Percentiles rank a stretch among this genome's conserved stretches.
These are phyloP conservation scores for Barnettozyma vustinii DNA, from an alignment of 805 yeast genomes.

Conservation along the genomic window DNA sequence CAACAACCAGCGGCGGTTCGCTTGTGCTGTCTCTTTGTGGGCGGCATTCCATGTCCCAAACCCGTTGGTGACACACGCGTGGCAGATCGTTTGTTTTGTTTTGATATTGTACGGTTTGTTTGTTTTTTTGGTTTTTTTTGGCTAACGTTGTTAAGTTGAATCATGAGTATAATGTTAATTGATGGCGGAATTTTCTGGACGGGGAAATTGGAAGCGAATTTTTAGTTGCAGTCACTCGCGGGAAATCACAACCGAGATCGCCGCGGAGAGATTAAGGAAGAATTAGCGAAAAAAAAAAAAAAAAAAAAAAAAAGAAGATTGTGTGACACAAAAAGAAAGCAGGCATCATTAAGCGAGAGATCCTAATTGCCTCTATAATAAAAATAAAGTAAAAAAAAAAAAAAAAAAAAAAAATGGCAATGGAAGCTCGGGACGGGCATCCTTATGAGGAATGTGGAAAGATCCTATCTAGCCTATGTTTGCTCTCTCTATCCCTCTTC, in stretches of 20 bases:
- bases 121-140: not conserved
- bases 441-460: too few relatives aligned
- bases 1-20: constrained; percentile 79
- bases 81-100: not conserved
- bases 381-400: too few relatives aligned
- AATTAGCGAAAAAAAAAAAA: not conserved
- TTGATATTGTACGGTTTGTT: too few relatives aligned
- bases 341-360: not conserved
- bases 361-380: too few relatives aligned
- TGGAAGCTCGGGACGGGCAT: too few relatives aligned
- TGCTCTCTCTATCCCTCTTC: too few relatives aligned
- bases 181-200: too few relatives aligned
- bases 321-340: not conserved
- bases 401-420: too few relatives aligned
- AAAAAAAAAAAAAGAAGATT: not conserved
- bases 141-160: not conserved
- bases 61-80: not conserved
- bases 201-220: not conserved
- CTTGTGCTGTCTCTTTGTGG: constrained; percentile 13
- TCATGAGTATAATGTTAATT: too few relatives aligned
- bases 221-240: not conserved
- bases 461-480: too few relatives aligned
- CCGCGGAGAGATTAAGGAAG: not conserved
- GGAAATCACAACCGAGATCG: constrained; percentile 1
- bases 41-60: constrained; percentile 5